Conservation (phyloP, 257 asterid genomes). For the Scutellaria minor region DNA sequence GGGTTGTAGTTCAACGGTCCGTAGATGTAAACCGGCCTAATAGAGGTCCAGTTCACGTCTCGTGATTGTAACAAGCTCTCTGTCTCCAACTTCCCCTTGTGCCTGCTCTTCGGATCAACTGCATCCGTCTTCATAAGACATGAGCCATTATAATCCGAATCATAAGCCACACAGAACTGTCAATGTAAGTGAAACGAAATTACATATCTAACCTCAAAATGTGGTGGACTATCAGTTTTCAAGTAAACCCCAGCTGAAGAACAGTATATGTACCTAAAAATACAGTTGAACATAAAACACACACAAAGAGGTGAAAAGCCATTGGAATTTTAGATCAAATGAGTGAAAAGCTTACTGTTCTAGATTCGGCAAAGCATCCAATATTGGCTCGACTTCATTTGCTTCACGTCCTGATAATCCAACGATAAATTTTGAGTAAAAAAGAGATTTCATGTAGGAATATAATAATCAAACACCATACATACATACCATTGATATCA, state of each 20-base stretch:
- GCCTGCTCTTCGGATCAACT: slow-evolving; percentile 98
- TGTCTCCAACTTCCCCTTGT: slow-evolving; percentile 98
- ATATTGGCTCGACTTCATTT: slow-evolving; percentile 81
- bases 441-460: neutral
- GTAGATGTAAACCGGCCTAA: slow-evolving; percentile 94
- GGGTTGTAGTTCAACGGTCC: slow-evolving; percentile 98
- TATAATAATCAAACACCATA: neutral
- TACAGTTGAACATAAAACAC: neutral
- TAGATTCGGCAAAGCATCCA: slow-evolving; percentile 89
- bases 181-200: too few relatives aligned
- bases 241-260: slow-evolving; percentile 39
- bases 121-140: slow-evolving; percentile 66
- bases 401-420: slow-evolving; percentile 85
- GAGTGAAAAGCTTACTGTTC: slow-evolving; percentile 68
- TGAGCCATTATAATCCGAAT: neutral
- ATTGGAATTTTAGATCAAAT: neutral
- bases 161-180: neutral
- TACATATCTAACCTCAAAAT: slow-evolving; percentile 27
- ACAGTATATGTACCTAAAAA: slow-evolving; percentile 36
- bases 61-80: slow-evolving; percentile 75
- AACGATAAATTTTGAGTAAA: slow-evolving; percentile 2
- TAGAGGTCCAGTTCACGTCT: slow-evolving; percentile 85
- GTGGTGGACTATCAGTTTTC: slow-evolving; percentile 33
- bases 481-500: slow-evolving; percentile 84
- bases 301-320: neutral